Percentiles rank a stretch among this genome's conserved stretches.
phyloP scores from a whole-genome alignment of 768 basidiomycete genomes.

The Termitomyces bulborhizus region DNA sequence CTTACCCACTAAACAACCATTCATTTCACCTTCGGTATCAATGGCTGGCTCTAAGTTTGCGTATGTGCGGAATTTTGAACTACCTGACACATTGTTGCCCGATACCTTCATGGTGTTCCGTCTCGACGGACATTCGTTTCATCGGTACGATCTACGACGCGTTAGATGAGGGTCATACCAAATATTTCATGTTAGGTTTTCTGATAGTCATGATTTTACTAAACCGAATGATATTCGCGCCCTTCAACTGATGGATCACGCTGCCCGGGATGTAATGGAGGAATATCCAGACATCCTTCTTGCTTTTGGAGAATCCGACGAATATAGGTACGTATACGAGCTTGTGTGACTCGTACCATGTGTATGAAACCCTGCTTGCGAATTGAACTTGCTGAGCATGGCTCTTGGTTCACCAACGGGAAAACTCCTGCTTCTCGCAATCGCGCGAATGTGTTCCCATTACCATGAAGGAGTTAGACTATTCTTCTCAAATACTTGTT shows the following conservation, averaged over 20 bases:
- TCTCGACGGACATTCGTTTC: conserved; percentile 91
- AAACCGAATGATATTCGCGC: conserved; percentile 94
- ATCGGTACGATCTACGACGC: conserved; percentile 48
- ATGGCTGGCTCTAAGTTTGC: conserved; percentile 95
- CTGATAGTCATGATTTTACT: conserved; percentile 70
- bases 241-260: conserved; percentile 86
- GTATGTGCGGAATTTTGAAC: conserved; percentile 87
- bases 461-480: not conserved
- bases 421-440: not conserved
- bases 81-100: conserved; percentile 80
- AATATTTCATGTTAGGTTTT: conserved; percentile 50
- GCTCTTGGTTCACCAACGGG: not conserved
- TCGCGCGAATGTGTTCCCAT: not conserved
- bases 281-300: conserved; percentile 80
- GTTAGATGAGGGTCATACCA: not conserved
- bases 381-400: not conserved
- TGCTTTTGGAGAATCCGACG: conserved; percentile 95
- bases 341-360: not conserved
- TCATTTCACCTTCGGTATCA: not conserved
- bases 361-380: not conserved
- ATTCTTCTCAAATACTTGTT: no score
- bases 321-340: conserved; percentile 66
- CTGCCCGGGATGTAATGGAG: conserved; percentile 76
- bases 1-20: no score
- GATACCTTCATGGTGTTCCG: conserved; percentile 81